Evolutionary conservation across 1,284 basidiomycete genomes (phyloP), one percentile per base, ranked within the genome.

Genomic region (Abortiporus biennis): DNA sequence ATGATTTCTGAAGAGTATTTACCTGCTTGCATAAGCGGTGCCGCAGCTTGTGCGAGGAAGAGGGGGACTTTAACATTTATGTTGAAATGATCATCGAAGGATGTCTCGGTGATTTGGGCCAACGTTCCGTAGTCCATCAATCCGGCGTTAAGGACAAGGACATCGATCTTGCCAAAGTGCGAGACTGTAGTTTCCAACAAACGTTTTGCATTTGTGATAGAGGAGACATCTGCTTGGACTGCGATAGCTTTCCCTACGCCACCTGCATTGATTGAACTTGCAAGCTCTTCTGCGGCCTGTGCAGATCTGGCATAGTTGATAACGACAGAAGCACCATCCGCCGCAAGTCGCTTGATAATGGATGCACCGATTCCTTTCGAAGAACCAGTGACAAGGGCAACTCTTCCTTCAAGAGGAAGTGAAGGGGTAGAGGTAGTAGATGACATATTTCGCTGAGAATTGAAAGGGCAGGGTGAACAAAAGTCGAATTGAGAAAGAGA

Each of bases 331-430:
- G 72, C 72, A 12, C 76, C 75, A 48, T 75, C 64, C 34, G 60
- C 61, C 5, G 69, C 76, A 9, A 78, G 63, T 33, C 63, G 61
- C 41, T 60, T 62, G 4, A 71, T 73, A 35, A 78, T 66, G 17
- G 71, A 65, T 2, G 72, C 73, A 22, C 75, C 76, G 33, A 74
- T 78, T n/a, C 66, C 69, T n/a, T 71, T 68, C 11, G 75, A 74
- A 2, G 72, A 74, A 21, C 74, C 73, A 9, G 75, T 76, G 21
- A 77, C 66, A 34, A 77, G 54, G 16, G 72, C 73, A 6, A 73
- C 66, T 59, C 71, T 74, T 21, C 68, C 71, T 64, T 50, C 43
- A 43, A 58, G 56, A 32, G 51, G 36, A 23, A 44, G 36, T 15
- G 45, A 34, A 40, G 42, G 39, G 27, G 39, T 35, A 36, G 29